Percentiles rank a stretch among this genome's conserved stretches.
Evolutionary conservation across 208 protist species (phyloP).

Genomic region (Trypanosoma caninum): DNA sequence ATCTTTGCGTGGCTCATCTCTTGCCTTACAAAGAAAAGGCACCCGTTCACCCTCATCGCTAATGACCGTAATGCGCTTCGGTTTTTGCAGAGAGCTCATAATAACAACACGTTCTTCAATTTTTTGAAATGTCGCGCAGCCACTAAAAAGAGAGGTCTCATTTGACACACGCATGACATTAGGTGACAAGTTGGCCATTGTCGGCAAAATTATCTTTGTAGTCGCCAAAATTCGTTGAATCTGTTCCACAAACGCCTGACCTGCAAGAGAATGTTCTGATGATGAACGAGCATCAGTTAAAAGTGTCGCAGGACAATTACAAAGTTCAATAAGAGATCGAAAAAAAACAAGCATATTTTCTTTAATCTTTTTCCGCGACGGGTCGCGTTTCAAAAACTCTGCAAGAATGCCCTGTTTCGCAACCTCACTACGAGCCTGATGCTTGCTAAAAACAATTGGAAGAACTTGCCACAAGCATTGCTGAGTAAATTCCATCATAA

Average conservation of each 20-base stretch:
- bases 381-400: conserved; percentile 34
- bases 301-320: conserved; percentile 44
- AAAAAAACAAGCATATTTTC: conserved; percentile 55
- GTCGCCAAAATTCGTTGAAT: conserved; percentile 41
- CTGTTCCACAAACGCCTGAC: conserved; percentile 56
- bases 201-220: conserved; percentile 64
- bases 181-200: conserved; percentile 69
- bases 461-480: conserved; percentile 88
- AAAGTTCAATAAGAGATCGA: conserved; percentile 70
- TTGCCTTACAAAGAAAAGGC: conserved; percentile 91
- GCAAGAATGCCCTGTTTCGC: conserved; percentile 47
- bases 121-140: conserved; percentile 53
- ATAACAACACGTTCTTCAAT: conserved; percentile 75
- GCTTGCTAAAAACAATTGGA: conserved; percentile 68
- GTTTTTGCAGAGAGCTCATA: conserved; percentile 91
- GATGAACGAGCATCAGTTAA: conserved; percentile 30
- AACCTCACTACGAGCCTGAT: conserved; percentile 29
- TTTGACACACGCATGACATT: conserved; percentile 27
- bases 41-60: conserved; percentile 68
- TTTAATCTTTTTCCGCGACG: conserved; percentile 32
- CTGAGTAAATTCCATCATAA: conserved; percentile 79
- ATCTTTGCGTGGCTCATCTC: conserved; percentile 95
- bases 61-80: conserved; percentile 87
- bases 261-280: conserved; percentile 30
- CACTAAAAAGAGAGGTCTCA: conserved; percentile 42